phyloP scores from a whole-genome alignment of 2,329 filamentous ascomycete genomes.

The Chrysoporthe deuterocubensis region DNA sequence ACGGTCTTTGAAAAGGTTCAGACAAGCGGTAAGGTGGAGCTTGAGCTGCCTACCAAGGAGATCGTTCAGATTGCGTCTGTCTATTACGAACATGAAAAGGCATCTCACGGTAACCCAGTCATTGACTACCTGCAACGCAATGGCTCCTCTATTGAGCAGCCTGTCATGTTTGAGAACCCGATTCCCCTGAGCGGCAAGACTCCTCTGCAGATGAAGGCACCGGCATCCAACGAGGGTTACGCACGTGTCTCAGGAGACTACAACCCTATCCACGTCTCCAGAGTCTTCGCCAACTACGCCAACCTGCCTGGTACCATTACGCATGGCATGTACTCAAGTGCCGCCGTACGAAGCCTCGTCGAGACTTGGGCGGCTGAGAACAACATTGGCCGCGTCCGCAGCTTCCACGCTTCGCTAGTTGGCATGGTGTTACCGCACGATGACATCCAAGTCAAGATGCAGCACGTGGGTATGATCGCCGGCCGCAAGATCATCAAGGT shows the following conservation, averaged over 20 bases:
- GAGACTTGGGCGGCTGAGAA: conserved; percentile 99
- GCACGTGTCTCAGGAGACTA: conserved; percentile 97
- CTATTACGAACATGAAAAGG: conserved; percentile 82
- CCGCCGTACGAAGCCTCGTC: conserved; percentile 90
- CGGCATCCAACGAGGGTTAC: conserved; percentile 96
- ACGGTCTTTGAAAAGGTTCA: conserved; percentile 88
- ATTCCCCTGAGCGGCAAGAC: conserved; percentile 94
- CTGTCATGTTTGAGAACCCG: conserved; percentile 94
- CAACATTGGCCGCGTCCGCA: conserved; percentile 94
- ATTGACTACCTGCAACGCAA: conserved; percentile 94
- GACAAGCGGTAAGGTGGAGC: conserved; percentile 87
- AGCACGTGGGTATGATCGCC: conserved; percentile 96
- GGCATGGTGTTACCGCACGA: conserved; percentile 99
- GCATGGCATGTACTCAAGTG: conserved; percentile 99
- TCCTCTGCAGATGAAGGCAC: conserved; percentile 84
- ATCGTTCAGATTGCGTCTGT: conserved; percentile 97
- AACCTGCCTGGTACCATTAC: conserved; percentile 96
- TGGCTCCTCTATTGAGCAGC: conserved; percentile 91
- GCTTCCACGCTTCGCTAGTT: conserved; percentile 95
- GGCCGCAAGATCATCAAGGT: conserved; percentile 99
- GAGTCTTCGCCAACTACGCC: conserved; percentile 94
- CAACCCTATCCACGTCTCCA: conserved; percentile 98
- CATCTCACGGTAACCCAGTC: conserved; percentile 94
- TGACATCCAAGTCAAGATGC: conserved; percentile 89
- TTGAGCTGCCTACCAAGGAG: conserved; percentile 96